Evolutionary conservation across 768 basidiomycete genomes (phyloP).

Genomic region (Leccinum broughii): DNA sequence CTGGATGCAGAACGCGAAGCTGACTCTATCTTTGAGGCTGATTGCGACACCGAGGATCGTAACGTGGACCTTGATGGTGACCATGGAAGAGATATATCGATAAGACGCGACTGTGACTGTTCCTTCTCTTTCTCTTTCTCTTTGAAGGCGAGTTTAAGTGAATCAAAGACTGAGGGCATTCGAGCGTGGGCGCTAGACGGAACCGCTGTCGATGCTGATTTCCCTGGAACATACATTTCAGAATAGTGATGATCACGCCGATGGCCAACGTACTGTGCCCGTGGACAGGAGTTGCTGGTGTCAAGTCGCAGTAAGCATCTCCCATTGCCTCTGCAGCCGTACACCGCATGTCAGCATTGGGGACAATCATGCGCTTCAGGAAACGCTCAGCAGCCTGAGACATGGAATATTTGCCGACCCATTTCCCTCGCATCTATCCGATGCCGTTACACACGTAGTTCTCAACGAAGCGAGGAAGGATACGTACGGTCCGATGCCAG

Average conservation of each 20-base stretch:
- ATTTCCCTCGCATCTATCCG: constrained; percentile 69
- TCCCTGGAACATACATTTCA: constrained; percentile 28
- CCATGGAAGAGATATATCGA: constrained; percentile 39
- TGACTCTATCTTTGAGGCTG: constrained; percentile 16
- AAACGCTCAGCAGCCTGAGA: constrained; percentile 63
- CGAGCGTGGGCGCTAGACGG: constrained; percentile 14
- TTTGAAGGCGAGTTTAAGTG: constrained; percentile 20
- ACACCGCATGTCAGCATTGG: constrained; percentile 79
- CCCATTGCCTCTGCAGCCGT: constrained; percentile 64
- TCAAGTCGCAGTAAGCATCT: constrained; percentile 64
- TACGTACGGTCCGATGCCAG: constrained; percentile 75
- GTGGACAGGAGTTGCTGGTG: constrained; percentile 28
- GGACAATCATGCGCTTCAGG: constrained; percentile 74
- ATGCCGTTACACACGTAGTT: background rate
- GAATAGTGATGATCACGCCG: background rate
- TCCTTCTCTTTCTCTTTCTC: constrained; percentile 34
- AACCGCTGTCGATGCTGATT: constrained; percentile 31
- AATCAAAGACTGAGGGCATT: constrained; percentile 21
- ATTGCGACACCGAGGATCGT: constrained; percentile 17
- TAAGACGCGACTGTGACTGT: constrained; percentile 27
- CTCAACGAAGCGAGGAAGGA: background rate
- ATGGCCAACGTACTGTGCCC: constrained; percentile 46
- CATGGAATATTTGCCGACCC: constrained; percentile 73
- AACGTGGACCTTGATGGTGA: constrained; percentile 22
- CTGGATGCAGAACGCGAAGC: constrained; percentile 23